Evolutionary conservation across 1,139 yeast genomes (phyloP), one percentile per base, ranked within the genome.

Genomic region (Sporopachydermia cereana): DNA sequence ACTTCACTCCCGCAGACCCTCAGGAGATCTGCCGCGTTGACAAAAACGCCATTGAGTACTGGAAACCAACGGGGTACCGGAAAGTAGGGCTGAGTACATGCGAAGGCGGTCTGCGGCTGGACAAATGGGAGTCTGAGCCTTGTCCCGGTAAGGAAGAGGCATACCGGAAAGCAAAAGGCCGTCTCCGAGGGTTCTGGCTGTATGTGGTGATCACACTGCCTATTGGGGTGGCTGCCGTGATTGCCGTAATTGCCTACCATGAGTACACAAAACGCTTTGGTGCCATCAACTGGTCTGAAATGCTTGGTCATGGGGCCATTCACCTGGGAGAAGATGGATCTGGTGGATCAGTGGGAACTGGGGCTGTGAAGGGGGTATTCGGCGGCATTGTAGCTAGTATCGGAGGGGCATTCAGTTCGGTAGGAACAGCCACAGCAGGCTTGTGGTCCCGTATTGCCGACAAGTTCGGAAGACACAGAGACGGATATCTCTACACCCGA

Each of bases 91-190:
- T 79, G 50, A 78, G 86, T 21, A 82, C 91, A 0, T 85, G 95
- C 60, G 67, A 67, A 44, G 89, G 84, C 7, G 95, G 95, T 1
- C 59, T 71, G 47, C 69, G 69, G 48, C 73, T 84, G 49, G 97
- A 85, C 57, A 69, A 73, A 17, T 73, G 78, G 65, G 67, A 67
- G n/a, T 72, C 84, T 2, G 72, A 72, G 48, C 73, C 91, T 24
- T 91, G 99, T 62, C 97, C 98, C 2, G 97, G 97, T 1, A 84
- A 80, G 55, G 78, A 81, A 52, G 61, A 66, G 17, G 82, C 85
- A 54, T 88, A 77, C 58, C 67, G 72, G 45, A 64, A 73, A 43
- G 66, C 72, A 47, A 75, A 79, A 50, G n/a, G n/a, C 9, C 12
- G 39, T 5, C 39, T 34, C 39, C 68, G 71, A 39, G 78, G 80